Conservation (phyloP, 805 yeast species). For the Dipodascus geniculatus region DNA sequence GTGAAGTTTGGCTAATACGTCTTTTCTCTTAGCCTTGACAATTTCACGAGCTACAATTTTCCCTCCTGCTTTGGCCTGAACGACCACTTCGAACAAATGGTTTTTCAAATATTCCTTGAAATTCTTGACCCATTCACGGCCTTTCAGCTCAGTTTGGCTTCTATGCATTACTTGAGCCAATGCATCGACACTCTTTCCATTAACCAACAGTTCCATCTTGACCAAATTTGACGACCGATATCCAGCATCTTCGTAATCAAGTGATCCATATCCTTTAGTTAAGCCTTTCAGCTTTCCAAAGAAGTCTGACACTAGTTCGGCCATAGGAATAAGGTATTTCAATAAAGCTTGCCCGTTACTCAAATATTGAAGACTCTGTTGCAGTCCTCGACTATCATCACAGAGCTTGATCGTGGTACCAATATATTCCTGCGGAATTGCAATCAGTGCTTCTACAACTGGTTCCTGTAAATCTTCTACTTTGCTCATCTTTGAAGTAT, state of each 20-base stretch:
- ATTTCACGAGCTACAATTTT: conserved; percentile 85
- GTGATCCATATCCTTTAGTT: conserved; percentile 85
- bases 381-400: conserved; percentile 73
- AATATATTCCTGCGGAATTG: conserved; percentile 79
- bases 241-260: conserved; percentile 92
- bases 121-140: conserved; percentile 70
- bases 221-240: conserved; percentile 70
- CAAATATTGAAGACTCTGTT: conserved; percentile 64
- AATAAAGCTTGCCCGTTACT: conserved; percentile 72
- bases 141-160: conserved; percentile 60
- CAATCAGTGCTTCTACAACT: conserved; percentile 78
- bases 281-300: conserved; percentile 86
- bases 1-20: conserved; percentile 85
- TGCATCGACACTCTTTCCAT: conserved; percentile 85
- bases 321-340: conserved; percentile 72
- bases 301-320: conserved; percentile 88
- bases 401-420: conserved; percentile 83
- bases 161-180: conserved; percentile 82
- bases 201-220: conserved; percentile 79
- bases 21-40: conserved; percentile 85
- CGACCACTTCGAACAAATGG: conserved; percentile 84
- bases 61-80: conserved; percentile 77
- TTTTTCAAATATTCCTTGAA: conserved; percentile 69
- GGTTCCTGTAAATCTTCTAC: conserved; percentile 63
- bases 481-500: conserved; percentile 30